These are phyloP conservation scores for Globisporangium splendens DNA, from an alignment of 352 stramenopile genomes.

Conservation along the genomic window DNA sequence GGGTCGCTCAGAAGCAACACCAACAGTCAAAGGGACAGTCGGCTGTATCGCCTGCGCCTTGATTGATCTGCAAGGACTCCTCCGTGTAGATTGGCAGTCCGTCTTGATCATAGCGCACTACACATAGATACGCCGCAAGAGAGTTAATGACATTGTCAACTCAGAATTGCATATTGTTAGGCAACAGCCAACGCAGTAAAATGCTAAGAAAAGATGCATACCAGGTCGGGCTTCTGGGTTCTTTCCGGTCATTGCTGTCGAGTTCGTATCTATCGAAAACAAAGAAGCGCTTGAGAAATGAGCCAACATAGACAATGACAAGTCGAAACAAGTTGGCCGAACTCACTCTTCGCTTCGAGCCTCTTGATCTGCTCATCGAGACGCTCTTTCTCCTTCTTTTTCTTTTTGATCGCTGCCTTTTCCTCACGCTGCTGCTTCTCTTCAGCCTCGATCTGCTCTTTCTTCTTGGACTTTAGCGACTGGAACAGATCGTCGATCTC, in stretches of 20 bases:
- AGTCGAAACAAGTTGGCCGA: not conserved
- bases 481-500: slow-evolving; percentile 83
- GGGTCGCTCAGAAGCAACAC: slow-evolving; percentile 74
- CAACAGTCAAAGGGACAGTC: slow-evolving; percentile 90
- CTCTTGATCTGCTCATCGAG: slow-evolving; percentile 80
- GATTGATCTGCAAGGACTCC: slow-evolving; percentile 74
- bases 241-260: slow-evolving; percentile 42
- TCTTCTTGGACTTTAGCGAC: slow-evolving; percentile 71
- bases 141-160: too few relatives aligned
- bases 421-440: slow-evolving; percentile 54
- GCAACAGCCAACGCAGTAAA: not conserved
- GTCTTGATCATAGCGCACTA: slow-evolving; percentile 84
- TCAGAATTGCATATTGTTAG: too few relatives aligned
- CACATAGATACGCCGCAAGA: slow-evolving; percentile 3
- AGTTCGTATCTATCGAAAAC: slow-evolving; percentile 66
- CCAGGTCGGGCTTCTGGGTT: slow-evolving; percentile 74
- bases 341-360: slow-evolving; percentile 77
- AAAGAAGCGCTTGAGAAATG: slow-evolving; percentile 1
- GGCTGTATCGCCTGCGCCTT: slow-evolving; percentile 67
- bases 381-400: slow-evolving; percentile 57
- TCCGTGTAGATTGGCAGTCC: slow-evolving; percentile 87
- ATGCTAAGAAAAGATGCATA: slow-evolving; percentile 19
- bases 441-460: slow-evolving; percentile 52
- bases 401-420: slow-evolving; percentile 30
- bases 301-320: not conserved